phyloP scores from a whole-genome alignment of 371 early-diverging fungal species.

The Syncephalis plumigaleata region DNA sequence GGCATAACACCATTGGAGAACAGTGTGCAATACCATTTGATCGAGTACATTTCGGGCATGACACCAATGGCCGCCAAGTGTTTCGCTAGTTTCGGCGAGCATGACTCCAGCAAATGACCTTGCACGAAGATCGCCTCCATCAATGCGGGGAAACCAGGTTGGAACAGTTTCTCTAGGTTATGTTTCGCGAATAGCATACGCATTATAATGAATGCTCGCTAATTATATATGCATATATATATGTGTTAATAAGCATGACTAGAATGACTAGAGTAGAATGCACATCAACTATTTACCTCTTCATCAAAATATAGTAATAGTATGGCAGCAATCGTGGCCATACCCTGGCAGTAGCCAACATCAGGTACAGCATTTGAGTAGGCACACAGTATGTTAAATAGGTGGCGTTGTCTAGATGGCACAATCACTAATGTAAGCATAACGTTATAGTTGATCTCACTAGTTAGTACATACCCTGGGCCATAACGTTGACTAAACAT shows the following conservation, averaged over 20 bases:
- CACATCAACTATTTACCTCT: constrained; percentile 27
- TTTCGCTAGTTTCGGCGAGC: constrained; percentile 23
- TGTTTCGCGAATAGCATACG: constrained; percentile 32
- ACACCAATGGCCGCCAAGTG: constrained; percentile 26
- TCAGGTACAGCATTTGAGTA: constrained; percentile 71
- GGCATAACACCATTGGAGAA: constrained; percentile 35
- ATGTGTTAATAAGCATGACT: too few species aligned
- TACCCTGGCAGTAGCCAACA: constrained; percentile 92
- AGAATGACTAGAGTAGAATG: not conserved
- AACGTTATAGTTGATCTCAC: not conserved
- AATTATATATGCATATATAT: too few species aligned
- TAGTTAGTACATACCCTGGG: constrained; percentile 21
- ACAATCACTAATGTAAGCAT: not conserved
- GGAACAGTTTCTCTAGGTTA: constrained; percentile 27
- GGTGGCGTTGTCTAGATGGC: constrained; percentile 32
- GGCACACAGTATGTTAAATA: constrained; percentile 77
- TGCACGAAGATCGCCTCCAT: constrained; percentile 44
- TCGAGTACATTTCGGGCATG: constrained; percentile 29
- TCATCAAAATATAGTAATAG: constrained; percentile 82
- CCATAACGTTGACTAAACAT: constrained; percentile 47
- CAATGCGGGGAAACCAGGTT: constrained; percentile 39
- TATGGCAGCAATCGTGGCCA: constrained; percentile 80
- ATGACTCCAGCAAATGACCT: constrained; percentile 24
- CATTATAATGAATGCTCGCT: constrained; percentile 32
- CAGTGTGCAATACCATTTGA: constrained; percentile 44